Conservation (phyloP, 306 rosid genomes). For the Quercus wislizeni region DNA sequence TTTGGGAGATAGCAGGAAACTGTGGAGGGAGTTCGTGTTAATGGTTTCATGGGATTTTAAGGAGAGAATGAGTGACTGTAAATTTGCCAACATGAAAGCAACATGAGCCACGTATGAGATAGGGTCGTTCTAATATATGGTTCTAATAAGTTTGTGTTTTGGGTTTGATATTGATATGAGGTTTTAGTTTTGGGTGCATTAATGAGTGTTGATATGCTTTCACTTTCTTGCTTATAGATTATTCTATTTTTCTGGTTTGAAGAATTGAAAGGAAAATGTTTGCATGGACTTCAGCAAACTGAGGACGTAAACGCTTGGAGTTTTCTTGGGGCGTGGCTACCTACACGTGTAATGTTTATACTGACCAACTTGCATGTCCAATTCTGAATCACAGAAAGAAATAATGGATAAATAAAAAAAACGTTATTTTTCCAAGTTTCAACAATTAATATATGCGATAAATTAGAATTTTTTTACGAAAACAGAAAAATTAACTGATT, state of each 20-base stretch:
- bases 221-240: conserved; percentile 24
- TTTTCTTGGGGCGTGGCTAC: conserved; percentile 30
- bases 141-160: conserved; percentile 14
- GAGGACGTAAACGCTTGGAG: conserved; percentile 24
- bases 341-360: conserved; percentile 46
- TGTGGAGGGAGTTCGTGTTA: conserved; percentile 5
- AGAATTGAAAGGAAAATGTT: conserved; percentile 12
- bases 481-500: no score
- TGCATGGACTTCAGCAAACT: conserved; percentile 7
- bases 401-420: no score
- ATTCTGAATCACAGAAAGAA: conserved; percentile 8
- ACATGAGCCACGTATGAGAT: conserved; percentile 36
- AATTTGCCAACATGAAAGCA: conserved; percentile 41
- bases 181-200: conserved; percentile 30
- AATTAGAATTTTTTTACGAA: no score
- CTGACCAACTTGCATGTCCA: conserved; percentile 8
- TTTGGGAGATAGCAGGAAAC: background rate
- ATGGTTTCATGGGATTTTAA: conserved; percentile 18
- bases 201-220: conserved; percentile 27
- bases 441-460: no score
- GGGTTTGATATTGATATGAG: no score
- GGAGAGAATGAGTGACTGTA: conserved; percentile 48
- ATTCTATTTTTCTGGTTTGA: conserved; percentile 13
- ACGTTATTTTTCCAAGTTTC: no score
- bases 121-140: conserved; percentile 42